Base-by-base conservation (phyloP, 2,329 filamentous ascomycete genomes). In the Diaporthe vexans region DNA sequence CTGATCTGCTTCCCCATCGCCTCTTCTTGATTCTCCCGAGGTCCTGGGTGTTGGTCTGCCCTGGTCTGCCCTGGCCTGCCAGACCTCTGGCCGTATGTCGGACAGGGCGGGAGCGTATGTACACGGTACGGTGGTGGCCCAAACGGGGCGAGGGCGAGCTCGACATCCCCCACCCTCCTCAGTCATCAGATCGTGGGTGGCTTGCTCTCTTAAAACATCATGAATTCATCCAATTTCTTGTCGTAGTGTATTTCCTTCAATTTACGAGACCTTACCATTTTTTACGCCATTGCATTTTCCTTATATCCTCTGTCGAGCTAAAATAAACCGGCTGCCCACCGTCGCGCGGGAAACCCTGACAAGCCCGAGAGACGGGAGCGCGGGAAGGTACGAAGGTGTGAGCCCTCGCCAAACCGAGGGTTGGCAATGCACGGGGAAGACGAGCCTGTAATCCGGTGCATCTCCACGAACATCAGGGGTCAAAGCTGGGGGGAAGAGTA, bases 381-480 rank as follows among this genome's bases (percentile, higher is more conserved):
- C 43, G 46, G 61, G 61, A 33, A 35, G 19, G 63, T 51, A 40
- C 43, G 26, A 17, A 46, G 37, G 37, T 40, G 8, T 40, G 8
- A 40, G 13, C 37, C 21, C 19, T 67, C 46, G 63, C n/a, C 46
- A 67, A 52, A 67, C 46, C 46, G 46, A 46, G 37, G 63, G 52
- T 67, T 67, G 46, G 63, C 63, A 67, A 52, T 21, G 33, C 29
- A 67, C 63, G 63, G 63, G 63, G 46, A 67, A 54, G 21, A 37
- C 29, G 40, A 59, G 15, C 56, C 40, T 59, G 37, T 51, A 46
- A 51, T 61, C 68, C 68, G 40, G 26, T 37, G 29, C 29, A 51
- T 51, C 29, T 40, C 68, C n/a, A 40, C 40, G 33, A 58, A 61
- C 48, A 35, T 61, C 56, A 61, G 69, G 69, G 69, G 69, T 61